phyloP scores from a whole-genome alignment of 495 filamentous ascomycete species.

The Penicillium roqueforti region DNA sequence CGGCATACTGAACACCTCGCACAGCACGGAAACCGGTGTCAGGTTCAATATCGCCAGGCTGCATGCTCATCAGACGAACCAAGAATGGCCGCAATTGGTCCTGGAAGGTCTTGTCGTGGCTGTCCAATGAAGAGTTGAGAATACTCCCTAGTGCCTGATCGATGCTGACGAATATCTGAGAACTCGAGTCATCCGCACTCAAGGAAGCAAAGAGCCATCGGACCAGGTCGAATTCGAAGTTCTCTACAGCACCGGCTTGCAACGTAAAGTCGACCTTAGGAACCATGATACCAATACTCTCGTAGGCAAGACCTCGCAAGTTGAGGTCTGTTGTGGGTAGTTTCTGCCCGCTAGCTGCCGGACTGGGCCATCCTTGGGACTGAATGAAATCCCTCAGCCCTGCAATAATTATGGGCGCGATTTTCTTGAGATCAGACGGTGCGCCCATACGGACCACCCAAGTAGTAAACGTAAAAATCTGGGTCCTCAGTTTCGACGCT shows the following conservation, averaged over 20 bases:
- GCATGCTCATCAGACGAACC: constrained; percentile 59
- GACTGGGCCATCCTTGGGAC: constrained; percentile 78
- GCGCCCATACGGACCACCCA: constrained; percentile 79
- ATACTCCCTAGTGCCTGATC: constrained; percentile 84
- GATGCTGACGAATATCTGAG: constrained; percentile 75
- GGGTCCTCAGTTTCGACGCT: constrained; percentile 66
- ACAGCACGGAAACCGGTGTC: constrained; percentile 41
- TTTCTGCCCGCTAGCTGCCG: constrained; percentile 39
- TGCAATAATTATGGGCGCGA: constrained; percentile 67
- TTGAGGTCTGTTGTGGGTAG: constrained; percentile 56
- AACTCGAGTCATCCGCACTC: constrained; percentile 70
- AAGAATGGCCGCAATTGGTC: constrained; percentile 56
- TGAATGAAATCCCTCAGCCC: constrained; percentile 71
- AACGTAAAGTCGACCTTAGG: constrained; percentile 41
- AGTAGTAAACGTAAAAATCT: constrained; percentile 83
- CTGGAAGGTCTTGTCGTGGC: constrained; percentile 41
- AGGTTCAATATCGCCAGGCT: constrained; percentile 45
- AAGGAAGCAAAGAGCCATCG: constrained; percentile 78
- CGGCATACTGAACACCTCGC: constrained; percentile 70
- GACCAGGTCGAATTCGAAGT: constrained; percentile 57
- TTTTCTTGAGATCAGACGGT: constrained; percentile 50
- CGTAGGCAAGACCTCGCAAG: constrained; percentile 72
- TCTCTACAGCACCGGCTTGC: constrained; percentile 32
- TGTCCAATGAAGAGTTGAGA: constrained; percentile 52
- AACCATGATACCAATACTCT: constrained; percentile 78